Base-by-base conservation (phyloP, 805 yeast species). In the Pichia kluyveri region DNA sequence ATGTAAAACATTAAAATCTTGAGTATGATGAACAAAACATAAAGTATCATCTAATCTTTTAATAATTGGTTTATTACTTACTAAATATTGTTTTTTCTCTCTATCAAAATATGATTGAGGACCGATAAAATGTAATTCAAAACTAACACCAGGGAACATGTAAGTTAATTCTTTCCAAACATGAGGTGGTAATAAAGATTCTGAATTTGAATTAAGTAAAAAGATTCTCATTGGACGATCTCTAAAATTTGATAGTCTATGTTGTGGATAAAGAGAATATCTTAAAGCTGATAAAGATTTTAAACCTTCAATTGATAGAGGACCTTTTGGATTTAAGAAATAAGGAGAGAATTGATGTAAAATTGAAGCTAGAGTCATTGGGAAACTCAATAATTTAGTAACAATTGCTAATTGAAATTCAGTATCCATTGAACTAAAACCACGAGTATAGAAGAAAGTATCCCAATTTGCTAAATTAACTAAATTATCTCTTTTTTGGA, bases 321-420 rank as follows among this genome's bases (percentile, higher is more conserved):
- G 91, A 5, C 96, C 96, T 59, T 82, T 82, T 40, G 96, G 96
- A 60, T 77, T 75, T 55, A 85, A 68, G 28, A 76, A 71, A 65
- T 90, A 90, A 3, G 98, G 97, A 0, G 96, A 85, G 63, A 73
- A 84, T 62, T 83, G 84, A 65, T 91, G 93, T 56, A 93, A 65
- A 8, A 88, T 66, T 1, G 95, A 78, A 8, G 87, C 96, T 41
- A 93, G 83, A 5, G 99, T 89, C 51, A 87, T 68, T 41, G 99
- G 99, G 66, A 88, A 93, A 46, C 95, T 86, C 61, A 93, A 76
- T 77, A 91, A 86, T 64, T 93, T 93, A 18, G 98, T 88, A 34
- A 89, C 90, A 5, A 95, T 95, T 1, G 98, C 98, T 61, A 91
- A 71, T 66, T 91, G 95, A 70, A 87, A 91, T 66, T 90, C 96